Conservation (phyloP, 2,329 filamentous ascomycete species). For the Arachnopeziza araneosa region DNA sequence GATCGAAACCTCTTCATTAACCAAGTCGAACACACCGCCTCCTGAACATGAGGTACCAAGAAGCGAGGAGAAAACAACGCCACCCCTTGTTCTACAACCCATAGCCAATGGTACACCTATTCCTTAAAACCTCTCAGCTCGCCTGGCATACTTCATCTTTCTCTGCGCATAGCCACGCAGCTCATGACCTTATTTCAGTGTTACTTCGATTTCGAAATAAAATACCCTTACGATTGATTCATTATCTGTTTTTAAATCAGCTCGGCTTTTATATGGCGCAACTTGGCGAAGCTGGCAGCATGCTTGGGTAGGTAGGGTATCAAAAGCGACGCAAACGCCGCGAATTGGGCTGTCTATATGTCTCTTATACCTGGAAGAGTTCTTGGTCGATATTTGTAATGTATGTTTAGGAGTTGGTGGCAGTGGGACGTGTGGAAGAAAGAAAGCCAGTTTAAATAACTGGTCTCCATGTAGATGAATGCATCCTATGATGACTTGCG, state of each 20-base stretch:
- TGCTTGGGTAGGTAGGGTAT: neutral
- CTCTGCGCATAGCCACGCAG: neutral
- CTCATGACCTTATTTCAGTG: neutral
- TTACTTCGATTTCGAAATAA: neutral
- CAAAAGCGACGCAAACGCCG: neutral
- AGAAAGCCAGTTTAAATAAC: neutral
- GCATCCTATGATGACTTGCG: neutral
- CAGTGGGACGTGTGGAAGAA: neutral
- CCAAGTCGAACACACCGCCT: constrained; percentile 15
- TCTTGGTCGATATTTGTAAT: neutral
- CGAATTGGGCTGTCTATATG: neutral
- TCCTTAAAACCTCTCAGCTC: neutral
- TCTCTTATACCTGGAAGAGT: neutral
- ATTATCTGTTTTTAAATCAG: neutral
- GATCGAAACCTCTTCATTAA: constrained; percentile 23
- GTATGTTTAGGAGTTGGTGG: neutral
- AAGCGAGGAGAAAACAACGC: neutral
- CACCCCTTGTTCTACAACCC: neutral
- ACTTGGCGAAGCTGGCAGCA: neutral
- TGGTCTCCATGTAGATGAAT: neutral
- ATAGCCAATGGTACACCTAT: neutral
- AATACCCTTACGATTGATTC: neutral
- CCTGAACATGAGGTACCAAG: constrained; percentile 1
- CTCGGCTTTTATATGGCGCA: neutral
- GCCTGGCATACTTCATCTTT: neutral